Evolutionary conservation across 441 rosid genomes (phyloP).

Genomic region (Francoa sonchifolia): DNA sequence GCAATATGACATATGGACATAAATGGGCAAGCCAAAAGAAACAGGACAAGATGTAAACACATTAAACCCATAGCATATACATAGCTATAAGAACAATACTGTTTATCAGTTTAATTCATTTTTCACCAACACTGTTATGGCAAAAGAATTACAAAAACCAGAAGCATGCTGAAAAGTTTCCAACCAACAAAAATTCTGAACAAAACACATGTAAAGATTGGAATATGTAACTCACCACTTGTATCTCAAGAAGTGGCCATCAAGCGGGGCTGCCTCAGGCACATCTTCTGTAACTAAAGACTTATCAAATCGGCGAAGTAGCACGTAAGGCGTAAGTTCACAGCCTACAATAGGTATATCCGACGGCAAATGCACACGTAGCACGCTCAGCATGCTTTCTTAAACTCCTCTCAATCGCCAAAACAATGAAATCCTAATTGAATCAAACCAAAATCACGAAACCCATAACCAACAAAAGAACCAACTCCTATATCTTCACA

Average conservation of each 20-base stretch:
- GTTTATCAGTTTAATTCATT: too few relatives aligned
- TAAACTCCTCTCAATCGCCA: conserved; percentile 24
- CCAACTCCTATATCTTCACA: conserved; percentile 2
- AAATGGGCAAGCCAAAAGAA: too few relatives aligned
- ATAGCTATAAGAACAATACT: too few relatives aligned
- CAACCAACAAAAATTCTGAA: too few relatives aligned
- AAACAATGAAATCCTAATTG: conserved; percentile 22
- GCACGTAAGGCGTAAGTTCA: conserved; percentile 90
- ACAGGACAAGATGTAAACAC: too few relatives aligned
- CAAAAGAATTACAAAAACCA: too few relatives aligned
- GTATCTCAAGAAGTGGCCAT: conserved; percentile 79
- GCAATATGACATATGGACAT: too few relatives aligned
- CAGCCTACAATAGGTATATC: conserved; percentile 98
- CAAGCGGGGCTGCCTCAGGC: conserved; percentile 76
- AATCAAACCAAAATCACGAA: conserved; percentile 6
- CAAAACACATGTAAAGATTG: too few relatives aligned
- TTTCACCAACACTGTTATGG: too few relatives aligned
- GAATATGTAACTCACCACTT: conserved; percentile 92
- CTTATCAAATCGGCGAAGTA: conserved; percentile 72
- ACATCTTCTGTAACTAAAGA: conserved; percentile 59
- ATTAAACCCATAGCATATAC: too few relatives aligned
- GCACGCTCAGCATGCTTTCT: conserved; percentile 98
- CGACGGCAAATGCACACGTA: conserved; percentile 91
- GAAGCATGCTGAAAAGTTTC: too few relatives aligned
- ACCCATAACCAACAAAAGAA: conserved; percentile 4